These are phyloP conservation scores for Fistulinella cinereoalba DNA, from an alignment of 1,284 basidiomycete species.

Conservation along the genomic window DNA sequence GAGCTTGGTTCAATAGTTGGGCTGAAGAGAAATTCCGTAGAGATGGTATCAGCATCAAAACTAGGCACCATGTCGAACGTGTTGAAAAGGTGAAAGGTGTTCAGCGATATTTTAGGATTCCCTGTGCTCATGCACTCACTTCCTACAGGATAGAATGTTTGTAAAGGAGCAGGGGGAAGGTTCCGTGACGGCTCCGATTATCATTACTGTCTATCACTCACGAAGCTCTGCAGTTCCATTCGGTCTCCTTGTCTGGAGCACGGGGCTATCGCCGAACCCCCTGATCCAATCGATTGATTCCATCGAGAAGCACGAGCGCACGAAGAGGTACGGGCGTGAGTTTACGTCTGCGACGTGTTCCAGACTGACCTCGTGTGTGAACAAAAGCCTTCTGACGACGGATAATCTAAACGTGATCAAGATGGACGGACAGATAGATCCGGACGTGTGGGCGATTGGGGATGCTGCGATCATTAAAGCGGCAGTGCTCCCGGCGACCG, in stretches of 20 bases:
- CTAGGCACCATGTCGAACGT: slow-evolving; percentile 76
- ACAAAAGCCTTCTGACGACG: slow-evolving; percentile 57
- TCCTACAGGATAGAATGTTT: slow-evolving; percentile 53
- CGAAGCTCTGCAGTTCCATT: slow-evolving; percentile 55
- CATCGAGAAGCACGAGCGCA: slow-evolving; percentile 61
- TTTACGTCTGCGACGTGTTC: slow-evolving; percentile 8
- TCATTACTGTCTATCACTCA: slow-evolving; percentile 8
- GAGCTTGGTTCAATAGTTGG: slow-evolving; percentile 44
- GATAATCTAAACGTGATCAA: slow-evolving; percentile 59
- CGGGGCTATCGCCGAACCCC: slow-evolving; percentile 79
- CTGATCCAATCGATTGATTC: slow-evolving; percentile 61
- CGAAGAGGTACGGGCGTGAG: slow-evolving; percentile 47
- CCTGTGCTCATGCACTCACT: slow-evolving; percentile 17
- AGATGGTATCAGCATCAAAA: slow-evolving; percentile 75
- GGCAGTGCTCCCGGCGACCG: slow-evolving; percentile 76
- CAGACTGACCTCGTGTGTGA: slow-evolving; percentile 5
- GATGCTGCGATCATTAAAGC: slow-evolving; percentile 68
- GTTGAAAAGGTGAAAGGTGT: slow-evolving; percentile 56
- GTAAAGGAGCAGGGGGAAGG: slow-evolving; percentile 66
- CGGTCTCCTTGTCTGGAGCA: slow-evolving; percentile 85
- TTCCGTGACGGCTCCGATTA: slow-evolving; percentile 17
- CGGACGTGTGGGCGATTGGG: slow-evolving; percentile 81
- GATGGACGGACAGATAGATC: slow-evolving; percentile 55
- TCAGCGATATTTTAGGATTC: slow-evolving; percentile 6
- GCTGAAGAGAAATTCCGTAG: slow-evolving; percentile 72